Base-by-base conservation (phyloP, 305 asterid genomes). In the Rubia tinctorum region DNA sequence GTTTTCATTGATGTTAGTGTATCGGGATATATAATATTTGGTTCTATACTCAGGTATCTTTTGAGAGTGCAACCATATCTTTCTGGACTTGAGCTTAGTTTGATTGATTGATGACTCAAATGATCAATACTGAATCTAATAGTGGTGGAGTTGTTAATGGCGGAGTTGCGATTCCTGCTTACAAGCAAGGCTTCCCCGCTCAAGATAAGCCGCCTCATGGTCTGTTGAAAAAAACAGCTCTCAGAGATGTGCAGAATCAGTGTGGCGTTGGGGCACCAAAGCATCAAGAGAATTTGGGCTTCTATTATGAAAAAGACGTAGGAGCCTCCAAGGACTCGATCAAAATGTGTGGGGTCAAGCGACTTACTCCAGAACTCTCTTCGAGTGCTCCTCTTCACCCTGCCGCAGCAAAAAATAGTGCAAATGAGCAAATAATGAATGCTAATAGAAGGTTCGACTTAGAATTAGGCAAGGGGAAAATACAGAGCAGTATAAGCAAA, bases 171-270 rank as follows among this genome's bases (percentile, higher is more conserved):
- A 34, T 67, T 66, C 76, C 76, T 66, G 66, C 70, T 71, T 45
- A 56, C 64, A 72, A 72, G 77, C 70, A 43, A 56, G 73, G 71
- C 64, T 7, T 71, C 47, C 39, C 84, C 73, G 84, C 84, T 71
- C 82, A 77, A 5, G 91, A 91, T 81, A 91, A 89, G 85, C 93
- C 82, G 47, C 86, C 63, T 44, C 72, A 86, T 65, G 77, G 42
- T 70, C 74, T 82, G 75, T n/a, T 75, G 25, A 91, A 91, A 76
- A 94, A 94, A 87, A 81, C 86, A 7, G 97, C 96, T 27, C 82
- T 94, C 72, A 88, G 96, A 80, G 99, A 94, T 67, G 87, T 92
- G 80, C 99, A 91, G 81, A 91, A 91, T 60, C 93, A 88, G 78
- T 87, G 84, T 71, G 79, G 82, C 43, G 85, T 84, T 68, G 69